Evolutionary conservation across 164 flowering plant species (phyloP), one percentile per base, ranked within the genome.

Genomic region (Taxillus chinensis): DNA sequence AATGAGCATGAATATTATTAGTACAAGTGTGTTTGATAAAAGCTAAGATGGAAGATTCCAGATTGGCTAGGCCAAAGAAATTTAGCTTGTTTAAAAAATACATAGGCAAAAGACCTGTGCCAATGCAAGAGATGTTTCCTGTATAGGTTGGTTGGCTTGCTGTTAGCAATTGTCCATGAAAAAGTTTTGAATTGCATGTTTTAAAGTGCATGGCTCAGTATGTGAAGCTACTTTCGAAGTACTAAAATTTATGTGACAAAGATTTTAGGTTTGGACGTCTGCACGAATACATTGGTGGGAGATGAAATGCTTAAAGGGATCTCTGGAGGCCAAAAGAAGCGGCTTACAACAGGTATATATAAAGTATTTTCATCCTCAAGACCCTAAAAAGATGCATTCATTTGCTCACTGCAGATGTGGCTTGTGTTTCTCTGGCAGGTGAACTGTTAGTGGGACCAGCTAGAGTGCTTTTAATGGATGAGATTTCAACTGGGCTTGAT

Each of bases 251-350:
- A 54, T 74, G 63, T 73, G 61, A 71, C 81, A 78, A 78, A 92
- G 98, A 84, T 87, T 80, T 76, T 92, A 89, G 98, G 98, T 55
- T 80, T 92, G 82, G 92, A 89, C 67, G 66, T 75, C 8, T 92
- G 98, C 73, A 92, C 95, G 60, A 91, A 92, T 76, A 92, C 95
- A 14, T 69, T 85, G 75, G 96, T 87, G 17, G 98, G 98, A 67
- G 95, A 92, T 76, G 96, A 89, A 77, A 89, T 87, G 96, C 82
- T 87, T 9, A 92, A 85, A 66, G 98, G 98, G 55, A 87, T 92
- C 37, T 92, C 98, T 63, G 98, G 98, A 41, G 98, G 98, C 43
- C 98, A 92, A 75, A 92, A 89, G 80, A 92, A 89, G 78, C 89
- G 98, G 52, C 89, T 92, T 57, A 86, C 96, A 40, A 92, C 96